Percentiles rank a stretch among this genome's conserved stretches.
These are phyloP conservation scores for Cladorrhinum sp. DNA, from an alignment of 2,329 filamentous ascomycete genomes.

Conservation along the genomic window DNA sequence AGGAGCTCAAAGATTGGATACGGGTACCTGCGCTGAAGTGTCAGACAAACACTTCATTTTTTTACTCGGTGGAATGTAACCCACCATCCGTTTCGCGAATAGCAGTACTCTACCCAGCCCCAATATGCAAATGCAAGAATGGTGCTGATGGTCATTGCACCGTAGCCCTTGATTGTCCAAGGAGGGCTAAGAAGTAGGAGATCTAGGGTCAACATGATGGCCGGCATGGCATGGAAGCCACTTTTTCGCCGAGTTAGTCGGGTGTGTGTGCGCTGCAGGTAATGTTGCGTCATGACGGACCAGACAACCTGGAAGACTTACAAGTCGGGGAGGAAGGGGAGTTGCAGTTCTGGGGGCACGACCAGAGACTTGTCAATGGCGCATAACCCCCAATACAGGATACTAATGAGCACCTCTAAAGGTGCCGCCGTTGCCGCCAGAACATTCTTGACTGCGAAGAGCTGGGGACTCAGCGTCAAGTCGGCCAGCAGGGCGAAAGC, in stretches of 20 bases:
- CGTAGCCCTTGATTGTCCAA: constrained; percentile 62
- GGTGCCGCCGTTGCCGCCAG: constrained; percentile 65
- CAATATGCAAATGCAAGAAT: constrained; percentile 65
- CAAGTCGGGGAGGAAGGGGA: constrained; percentile 54
- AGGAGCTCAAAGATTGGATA: constrained; percentile 79
- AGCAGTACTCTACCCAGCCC: constrained; percentile 75
- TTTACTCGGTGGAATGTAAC: constrained; percentile 27
- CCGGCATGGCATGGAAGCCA: constrained; percentile 64
- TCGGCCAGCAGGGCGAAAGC: constrained; percentile 61
- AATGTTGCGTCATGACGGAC: neutral
- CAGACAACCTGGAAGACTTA: constrained; percentile 6
- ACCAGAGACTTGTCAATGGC: constrained; percentile 53
- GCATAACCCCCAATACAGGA: constrained; percentile 70
- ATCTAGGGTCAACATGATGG: constrained; percentile 62
- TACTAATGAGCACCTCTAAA: constrained; percentile 66
- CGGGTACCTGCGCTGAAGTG: constrained; percentile 60
- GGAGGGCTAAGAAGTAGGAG: constrained; percentile 68
- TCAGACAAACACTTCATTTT: constrained; percentile 3
- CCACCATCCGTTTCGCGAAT: constrained; percentile 61
- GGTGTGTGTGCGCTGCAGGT: neutral
- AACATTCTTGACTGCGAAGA: constrained; percentile 66
- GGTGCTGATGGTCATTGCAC: constrained; percentile 56
- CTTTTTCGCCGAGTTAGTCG: constrained; percentile 5
- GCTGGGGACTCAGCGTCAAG: constrained; percentile 51
- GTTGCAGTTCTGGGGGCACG: constrained; percentile 52